Conservation (phyloP, 768 basidiomycete species). For the Suillus placidus region DNA sequence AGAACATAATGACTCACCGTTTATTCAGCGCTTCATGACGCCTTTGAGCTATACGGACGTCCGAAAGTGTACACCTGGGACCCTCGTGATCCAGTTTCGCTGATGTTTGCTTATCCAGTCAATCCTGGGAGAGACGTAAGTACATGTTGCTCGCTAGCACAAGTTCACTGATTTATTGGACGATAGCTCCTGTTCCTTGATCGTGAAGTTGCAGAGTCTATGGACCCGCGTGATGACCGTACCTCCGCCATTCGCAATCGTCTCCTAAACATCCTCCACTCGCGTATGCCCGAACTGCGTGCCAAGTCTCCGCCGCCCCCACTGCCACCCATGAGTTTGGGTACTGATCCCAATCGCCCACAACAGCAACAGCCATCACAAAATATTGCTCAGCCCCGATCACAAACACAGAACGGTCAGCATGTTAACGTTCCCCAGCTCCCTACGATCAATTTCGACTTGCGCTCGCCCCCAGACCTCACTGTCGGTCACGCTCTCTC, state of each 20-base stretch:
- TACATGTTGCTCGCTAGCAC: constrained; percentile 15
- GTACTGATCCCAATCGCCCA: constrained; percentile 14
- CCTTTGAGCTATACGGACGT: constrained; percentile 87
- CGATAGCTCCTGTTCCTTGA: constrained; percentile 83
- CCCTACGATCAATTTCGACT: constrained; percentile 60
- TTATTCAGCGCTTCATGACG: constrained; percentile 73
- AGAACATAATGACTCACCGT: constrained; percentile 15
- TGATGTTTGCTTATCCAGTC: constrained; percentile 95
- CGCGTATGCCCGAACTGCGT: constrained; percentile 52
- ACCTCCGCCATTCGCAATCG: constrained; percentile 69
- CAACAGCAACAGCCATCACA: constrained; percentile 35
- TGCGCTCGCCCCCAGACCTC: constrained; percentile 14
- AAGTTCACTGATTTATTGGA: constrained; percentile 19
- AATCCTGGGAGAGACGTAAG: constrained; percentile 82
- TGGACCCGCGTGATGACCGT: constrained; percentile 78
- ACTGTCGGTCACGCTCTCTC: constrained; percentile 45
- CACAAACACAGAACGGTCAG: constrained; percentile 15
- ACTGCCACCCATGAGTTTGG: constrained; percentile 22
- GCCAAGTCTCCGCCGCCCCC: constrained; percentile 15
- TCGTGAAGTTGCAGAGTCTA: constrained; percentile 74
- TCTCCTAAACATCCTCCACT: constrained; percentile 62
- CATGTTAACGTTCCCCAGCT: constrained; percentile 45
- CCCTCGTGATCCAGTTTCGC: constrained; percentile 73
- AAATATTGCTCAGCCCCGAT: constrained; percentile 25
- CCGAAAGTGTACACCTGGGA: constrained; percentile 89